A percentile compares a stretch with the other conserved stretches of the same genome.
phyloP scores from a whole-genome alignment of 768 basidiomycete species.

The Boletus sp. region DNA sequence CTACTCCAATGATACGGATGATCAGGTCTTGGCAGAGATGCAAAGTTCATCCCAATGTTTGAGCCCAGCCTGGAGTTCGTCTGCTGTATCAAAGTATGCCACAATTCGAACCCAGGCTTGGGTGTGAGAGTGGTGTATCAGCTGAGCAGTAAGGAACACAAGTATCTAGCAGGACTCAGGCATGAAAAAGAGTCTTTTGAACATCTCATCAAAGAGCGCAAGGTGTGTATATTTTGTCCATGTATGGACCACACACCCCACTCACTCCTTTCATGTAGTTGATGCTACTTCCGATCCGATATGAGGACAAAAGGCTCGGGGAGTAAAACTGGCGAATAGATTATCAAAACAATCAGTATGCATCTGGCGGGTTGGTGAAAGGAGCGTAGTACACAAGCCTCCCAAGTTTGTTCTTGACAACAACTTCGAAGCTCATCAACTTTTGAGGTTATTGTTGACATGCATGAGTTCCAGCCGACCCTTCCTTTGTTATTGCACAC shows the following conservation, averaged over 20 bases:
- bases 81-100: constrained; percentile 89
- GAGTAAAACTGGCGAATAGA: constrained; percentile 44
- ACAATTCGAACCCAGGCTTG: constrained; percentile 77
- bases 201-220: constrained; percentile 86
- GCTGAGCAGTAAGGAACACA: constrained; percentile 92
- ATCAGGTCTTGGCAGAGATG: constrained; percentile 81
- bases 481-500: constrained; percentile 90
- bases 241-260: neutral
- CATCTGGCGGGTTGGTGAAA: constrained; percentile 85
- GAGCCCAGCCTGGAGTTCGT: constrained; percentile 95
- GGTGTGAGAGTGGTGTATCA: constrained; percentile 89
- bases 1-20: constrained; percentile 92
- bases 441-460: constrained; percentile 86
- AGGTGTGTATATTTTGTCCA: constrained; percentile 50
- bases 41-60: constrained; percentile 92
- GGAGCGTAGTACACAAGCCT: constrained; percentile 61
- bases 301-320: constrained; percentile 57
- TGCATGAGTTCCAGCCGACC: constrained; percentile 94
- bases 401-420: constrained; percentile 42
- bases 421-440: neutral
- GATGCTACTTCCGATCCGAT: constrained; percentile 90
- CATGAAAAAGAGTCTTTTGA: constrained; percentile 95
- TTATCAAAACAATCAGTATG: constrained; percentile 79
- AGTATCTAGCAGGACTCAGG: constrained; percentile 84
- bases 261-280: constrained; percentile 44